Base-by-base conservation (phyloP, 2,329 filamentous ascomycete genomes). In the Colletotrichum neosansevieriae region DNA sequence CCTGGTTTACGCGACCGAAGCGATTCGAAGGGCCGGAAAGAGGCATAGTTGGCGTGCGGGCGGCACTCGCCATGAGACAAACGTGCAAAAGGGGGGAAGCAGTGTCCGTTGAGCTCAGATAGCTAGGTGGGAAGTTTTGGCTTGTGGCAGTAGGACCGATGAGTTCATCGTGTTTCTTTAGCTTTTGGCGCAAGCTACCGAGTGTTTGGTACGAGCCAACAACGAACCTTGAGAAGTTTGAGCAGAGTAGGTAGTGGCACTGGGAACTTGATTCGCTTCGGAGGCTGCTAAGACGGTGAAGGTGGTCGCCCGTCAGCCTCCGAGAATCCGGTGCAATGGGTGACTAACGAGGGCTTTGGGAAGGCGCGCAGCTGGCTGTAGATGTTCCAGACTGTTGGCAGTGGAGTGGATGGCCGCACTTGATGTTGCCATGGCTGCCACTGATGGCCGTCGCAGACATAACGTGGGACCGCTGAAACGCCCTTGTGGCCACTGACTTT, bases 11-110 rank as follows among this genome's bases (percentile, higher is more conserved):
- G 24, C 24, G 5, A 4, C n/a, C 24, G 38, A 10, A 49, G 47
- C 47, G 49, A 50, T 42, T 9, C 47, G 54, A 29, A 56, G 65
- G 47, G 40, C 62, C 66, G 54, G 61, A 69, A 69, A 24, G 36
- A 38, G 66, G 21, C 24, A 36, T 54, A 40, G 49, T 12, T 36
- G 19, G 34, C 24, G 62, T 50, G 49, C 49, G 45, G 58, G 44
- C 10, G 50, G 24, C 24, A 24, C 34, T 57, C 17, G 47, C 47
- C 38, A n/a, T 60, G 47, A 60, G 50, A 65, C 65, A 65, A 49
- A 56, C 49, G 36, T 50, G 15, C 47, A 49, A 51, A 57, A n/a
- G 13, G 34, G 42, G 61, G 34, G 56, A 66, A 32, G 61, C 38
- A 36, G 49, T 19, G 19, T 66, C 66, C 54, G 66, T 57, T 59